These are phyloP conservation scores for Zopfochytrium polystomum DNA, from an alignment of 371 early-diverging fungal genomes.

Conservation along the genomic window DNA sequence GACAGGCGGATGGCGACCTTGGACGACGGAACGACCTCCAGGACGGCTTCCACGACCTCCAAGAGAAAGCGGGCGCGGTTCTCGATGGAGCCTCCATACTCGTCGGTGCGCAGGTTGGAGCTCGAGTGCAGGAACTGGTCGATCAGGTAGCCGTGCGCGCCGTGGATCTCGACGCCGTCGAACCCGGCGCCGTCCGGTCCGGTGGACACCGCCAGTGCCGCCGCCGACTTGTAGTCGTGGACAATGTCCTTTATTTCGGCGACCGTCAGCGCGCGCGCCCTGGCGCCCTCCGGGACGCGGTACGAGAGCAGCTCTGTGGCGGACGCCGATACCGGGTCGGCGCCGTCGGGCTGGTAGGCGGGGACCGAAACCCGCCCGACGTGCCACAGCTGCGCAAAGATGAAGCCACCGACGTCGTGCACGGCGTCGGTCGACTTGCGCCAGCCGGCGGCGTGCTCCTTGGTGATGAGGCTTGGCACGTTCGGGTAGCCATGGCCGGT, in stretches of 20 bases:
- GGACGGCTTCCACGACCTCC: conserved; percentile 35
- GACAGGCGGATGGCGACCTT: conserved; percentile 41
- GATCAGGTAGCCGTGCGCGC: conserved; percentile 45
- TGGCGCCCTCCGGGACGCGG: conserved; percentile 12
- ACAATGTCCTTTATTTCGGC: conserved; percentile 63
- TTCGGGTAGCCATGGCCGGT: conserved; percentile 24
- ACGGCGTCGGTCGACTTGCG: conserved; percentile 56
- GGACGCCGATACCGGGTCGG: conserved; percentile 18
- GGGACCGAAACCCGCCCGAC: conserved; percentile 7
- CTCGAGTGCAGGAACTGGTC: conserved; percentile 1
- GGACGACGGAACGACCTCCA: conserved; percentile 27
- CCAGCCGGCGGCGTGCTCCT: conserved; percentile 57
- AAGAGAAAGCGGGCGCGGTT: conserved; percentile 39
- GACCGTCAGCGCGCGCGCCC: conserved; percentile 61
- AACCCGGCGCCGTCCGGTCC: conserved; percentile 38
- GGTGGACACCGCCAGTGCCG: conserved; percentile 46
- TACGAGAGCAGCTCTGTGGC: conserved; percentile 2
- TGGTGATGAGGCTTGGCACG: conserved; percentile 21
- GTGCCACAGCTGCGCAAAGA: conserved; percentile 60
- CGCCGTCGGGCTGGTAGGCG: neutral
- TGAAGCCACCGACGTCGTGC: conserved; percentile 52
- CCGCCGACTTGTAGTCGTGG: conserved; percentile 67
- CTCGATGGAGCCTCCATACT: conserved; percentile 47
- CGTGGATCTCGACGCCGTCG: conserved; percentile 84
- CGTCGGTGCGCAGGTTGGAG: conserved; percentile 43